Evolutionary conservation across 202 grass and related monocot genomes (phyloP), one percentile per base, ranked within the genome.

Genomic region (Schoenoplectus tabernaemontani): DNA sequence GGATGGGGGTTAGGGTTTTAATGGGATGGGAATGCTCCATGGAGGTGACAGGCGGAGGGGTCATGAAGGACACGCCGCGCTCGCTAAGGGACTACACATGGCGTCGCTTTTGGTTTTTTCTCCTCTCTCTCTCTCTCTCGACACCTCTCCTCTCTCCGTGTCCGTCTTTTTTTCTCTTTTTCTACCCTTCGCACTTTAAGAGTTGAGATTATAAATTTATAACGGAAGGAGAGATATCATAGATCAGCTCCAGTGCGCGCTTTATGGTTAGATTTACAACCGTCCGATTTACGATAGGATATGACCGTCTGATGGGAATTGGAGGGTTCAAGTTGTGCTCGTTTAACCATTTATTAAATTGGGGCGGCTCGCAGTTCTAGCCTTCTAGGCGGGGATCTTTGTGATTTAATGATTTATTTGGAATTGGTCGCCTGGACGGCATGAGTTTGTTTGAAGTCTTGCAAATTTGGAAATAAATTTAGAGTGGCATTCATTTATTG

Each of bases 71-170:
- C 82, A 83, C 82, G 87, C 64, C 51, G 84, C 84, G 78, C 60
- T 67, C 78, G 78, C 75, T 85, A 85, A 89, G 69, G 87, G 87
- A 76, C 32, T 89, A 65, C 85, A 92, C 90, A 92, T 92, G 90
- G 87, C 79, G 17, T 53, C 28, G 3, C 16, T 46, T 63, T 28
- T 11, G 20, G 24, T 63, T 41, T 20, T 59, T 50, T 78, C 74
- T 33, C 46, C 7, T 56, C 34, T 58, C 48, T 13, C 46, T 9
- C 34, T 28, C 16, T 72, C 15, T 0, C 36, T 37, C 36, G n/a
- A n/a, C n/a, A n/a, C n/a, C 15, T 0, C 42, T 44, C 42, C 37
- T 6, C 36, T 32, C 17, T 73, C 17, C 0, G 2, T 51, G 10
- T 48, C 20, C 42, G 5, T 59, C 58, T 70, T 16, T 28, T 0